Conservation (phyloP, 116 monocot species). For the Papilionanthe hybrid region DNA sequence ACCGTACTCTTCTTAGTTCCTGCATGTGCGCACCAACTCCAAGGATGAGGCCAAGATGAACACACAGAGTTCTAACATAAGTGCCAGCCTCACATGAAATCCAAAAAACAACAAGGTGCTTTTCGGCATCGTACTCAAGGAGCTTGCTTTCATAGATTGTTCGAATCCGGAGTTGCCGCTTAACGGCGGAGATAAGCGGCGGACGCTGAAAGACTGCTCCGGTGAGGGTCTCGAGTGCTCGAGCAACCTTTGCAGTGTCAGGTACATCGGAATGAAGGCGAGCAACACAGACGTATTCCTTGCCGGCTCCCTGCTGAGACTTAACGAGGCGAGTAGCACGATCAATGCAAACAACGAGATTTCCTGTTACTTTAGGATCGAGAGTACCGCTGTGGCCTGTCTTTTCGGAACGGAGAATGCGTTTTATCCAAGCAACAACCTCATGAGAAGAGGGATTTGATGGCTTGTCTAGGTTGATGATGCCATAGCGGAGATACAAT, state of each 20-base stretch:
- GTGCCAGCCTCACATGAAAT: too few species aligned
- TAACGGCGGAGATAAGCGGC: conserved; percentile 90
- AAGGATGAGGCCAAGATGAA: conserved; percentile 76
- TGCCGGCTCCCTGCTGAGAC: conserved; percentile 95
- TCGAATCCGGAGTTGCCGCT: conserved; percentile 80
- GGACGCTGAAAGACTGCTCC: too few species aligned
- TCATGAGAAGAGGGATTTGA: conserved; percentile 96
- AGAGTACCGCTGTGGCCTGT: conserved; percentile 93
- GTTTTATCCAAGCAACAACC: conserved; percentile 98
- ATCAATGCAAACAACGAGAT: conserved; percentile 92
- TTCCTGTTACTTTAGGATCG: conserved; percentile 95
- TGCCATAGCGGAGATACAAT: conserved; percentile 77
- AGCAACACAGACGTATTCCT: conserved; percentile 95
- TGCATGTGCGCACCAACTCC: conserved; percentile 97
- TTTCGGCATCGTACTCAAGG: conserved; percentile 69
- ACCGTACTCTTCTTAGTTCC: conserved; percentile 84
- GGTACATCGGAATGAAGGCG: conserved; percentile 65
- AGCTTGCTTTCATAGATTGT: too few species aligned
- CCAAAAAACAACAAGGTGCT: conserved; percentile 78
- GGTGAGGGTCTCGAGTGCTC: conserved; percentile 80
- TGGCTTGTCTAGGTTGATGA: conserved; percentile 95
- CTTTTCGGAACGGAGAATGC: conserved; percentile 82
- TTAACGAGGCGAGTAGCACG: conserved; percentile 96
- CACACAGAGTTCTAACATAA: too few species aligned
- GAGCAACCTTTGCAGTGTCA: conserved; percentile 48